Base-by-base conservation (phyloP, 1,284 basidiomycete genomes). In the Pseudozyma thailandica region DNA sequence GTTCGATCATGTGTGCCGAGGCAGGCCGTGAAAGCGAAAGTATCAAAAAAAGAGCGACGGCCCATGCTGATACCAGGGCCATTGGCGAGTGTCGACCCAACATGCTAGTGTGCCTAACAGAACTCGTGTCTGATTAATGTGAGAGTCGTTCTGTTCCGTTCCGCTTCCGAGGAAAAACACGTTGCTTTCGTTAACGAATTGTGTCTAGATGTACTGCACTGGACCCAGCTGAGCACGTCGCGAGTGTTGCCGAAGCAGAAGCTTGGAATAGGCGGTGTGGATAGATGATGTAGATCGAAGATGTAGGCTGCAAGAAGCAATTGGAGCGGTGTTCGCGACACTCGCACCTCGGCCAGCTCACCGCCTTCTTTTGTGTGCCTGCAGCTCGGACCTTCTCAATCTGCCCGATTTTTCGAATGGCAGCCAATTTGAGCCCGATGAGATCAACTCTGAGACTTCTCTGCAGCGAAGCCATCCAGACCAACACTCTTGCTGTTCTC, bases 1-100 rank as follows among this genome's bases (percentile, higher is more conserved):
- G 81, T 52, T 87, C 86, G 80, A 88, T 85, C 76, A 86, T 84
- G 77, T 87, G 80, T 21, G 75, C 72, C 52, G 16, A 43, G 41
- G 12, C 30, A 23, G 35, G 12, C 3, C 12, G 30, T 18, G 6
- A 38, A 8, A 16, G 41, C 16, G 20, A 69, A n/a, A 35, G 45
- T 8, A 50, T 28, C 8, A 51, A 31, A 39, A 72, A 43, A 30
- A 71, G 30, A 25, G 43, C 31, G n/a, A 70, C 20, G 0, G 47
- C 9, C 28, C 30, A 44, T 2, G 42, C 44, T 4, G 61, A 45
- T 12, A 41, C 6, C 28, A 58, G 46, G 28, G 44, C 20, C 2
- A 62, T 20, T 12, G 53, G 45, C 8, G 50, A 28, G 9, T 23
- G 45, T 49, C 49, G 43, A 18, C 43, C 41, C 37, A 56, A 41